These are phyloP conservation scores for Epithemia pelagica DNA, from an alignment of 108 stramenopile species.

Conservation along the genomic window DNA sequence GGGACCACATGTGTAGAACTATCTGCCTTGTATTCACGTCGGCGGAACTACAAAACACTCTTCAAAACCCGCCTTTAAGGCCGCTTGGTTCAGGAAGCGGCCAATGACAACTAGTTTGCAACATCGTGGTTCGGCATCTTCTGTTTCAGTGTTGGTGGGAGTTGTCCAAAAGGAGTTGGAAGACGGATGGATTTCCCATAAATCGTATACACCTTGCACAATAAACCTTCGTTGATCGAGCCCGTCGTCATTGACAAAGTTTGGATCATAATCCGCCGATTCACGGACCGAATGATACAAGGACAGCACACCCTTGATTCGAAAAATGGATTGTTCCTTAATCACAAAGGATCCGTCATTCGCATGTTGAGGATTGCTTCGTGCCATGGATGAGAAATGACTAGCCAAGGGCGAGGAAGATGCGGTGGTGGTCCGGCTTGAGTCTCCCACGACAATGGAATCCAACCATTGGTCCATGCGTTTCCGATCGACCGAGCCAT, in stretches of 20 bases:
- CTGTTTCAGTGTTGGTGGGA: too few species aligned
- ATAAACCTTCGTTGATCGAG: slow-evolving; percentile 54
- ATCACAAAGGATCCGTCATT: slow-evolving; percentile 4
- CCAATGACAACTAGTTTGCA: slow-evolving; percentile 88
- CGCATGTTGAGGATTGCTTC: neutral
- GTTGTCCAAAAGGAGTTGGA: slow-evolving; percentile 40
- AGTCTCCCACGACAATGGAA: slow-evolving; percentile 26
- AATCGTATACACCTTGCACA: slow-evolving; percentile 80
- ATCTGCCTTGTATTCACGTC: too few species aligned
- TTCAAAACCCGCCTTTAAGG: slow-evolving; percentile 49
- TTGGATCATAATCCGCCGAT: slow-evolving; percentile 11
- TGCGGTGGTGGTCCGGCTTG: neutral
- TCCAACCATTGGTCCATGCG: slow-evolving; percentile 74
- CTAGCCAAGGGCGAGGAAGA: neutral
- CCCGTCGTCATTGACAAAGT: slow-evolving; percentile 20
- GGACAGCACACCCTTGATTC: slow-evolving; percentile 72
- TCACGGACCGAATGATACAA: slow-evolving; percentile 19
- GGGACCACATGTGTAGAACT: too few species aligned
- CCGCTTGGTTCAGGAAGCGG: slow-evolving; percentile 39
- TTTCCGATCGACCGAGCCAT: slow-evolving; percentile 45
- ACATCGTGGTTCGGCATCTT: slow-evolving; percentile 42
- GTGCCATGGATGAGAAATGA: neutral
- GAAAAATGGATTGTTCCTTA: slow-evolving; percentile 34
- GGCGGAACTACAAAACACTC: slow-evolving; percentile 57
- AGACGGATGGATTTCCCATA: slow-evolving; percentile 77